Base-by-base conservation (phyloP, 202 grass and related monocot species). In the Bolboschoenoplectus hybrid region DNA sequence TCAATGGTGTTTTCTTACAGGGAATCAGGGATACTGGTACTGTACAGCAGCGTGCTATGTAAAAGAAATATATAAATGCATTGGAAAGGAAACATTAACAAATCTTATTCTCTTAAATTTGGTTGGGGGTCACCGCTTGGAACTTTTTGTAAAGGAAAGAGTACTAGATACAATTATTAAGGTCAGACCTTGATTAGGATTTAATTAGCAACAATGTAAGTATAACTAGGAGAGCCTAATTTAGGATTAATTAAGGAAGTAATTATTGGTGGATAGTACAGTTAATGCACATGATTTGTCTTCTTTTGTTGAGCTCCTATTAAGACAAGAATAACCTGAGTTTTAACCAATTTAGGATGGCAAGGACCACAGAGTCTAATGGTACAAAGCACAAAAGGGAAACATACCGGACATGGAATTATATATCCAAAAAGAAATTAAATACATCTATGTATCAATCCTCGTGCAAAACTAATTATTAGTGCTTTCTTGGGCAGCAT, bases 281-380 rank as follows among this genome's bases (percentile, higher is more conserved):
- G 26, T 70, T 70, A 39, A 53, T 84, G 81, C 82, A 44, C 32
- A 38, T 84, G 82, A 84, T 34, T 71, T 68, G 66, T 71, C 16
- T 2, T 65, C 64, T 71, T 67, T 20, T 9, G 12, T 55, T 39
- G 34, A 84, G 63, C 26, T 84, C 50, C 47, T 57, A 39, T 20
- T 41, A 19, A 56, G 47, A 71, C 46, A 69, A 84, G 26, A 84
- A 71, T 84, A 70, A 13, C 16, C 45, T 14, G 62, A 68, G 2
- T 43, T 17, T 67, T 67, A 84, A 40, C 61, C 41, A 68, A 56
- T 43, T 80, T 60, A 36, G 36, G 3, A 60, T 58, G 52, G n/a
- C 12, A 26, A 77, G 73, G 72, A 78, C 51, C 52, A 79, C 35
- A 40, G 52, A 2, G 13, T n/a, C 74, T 79, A 57, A 9, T 9